These are phyloP conservation scores for Rhodotorula paludigena DNA, from an alignment of 768 basidiomycete species.

Conservation along the genomic window DNA sequence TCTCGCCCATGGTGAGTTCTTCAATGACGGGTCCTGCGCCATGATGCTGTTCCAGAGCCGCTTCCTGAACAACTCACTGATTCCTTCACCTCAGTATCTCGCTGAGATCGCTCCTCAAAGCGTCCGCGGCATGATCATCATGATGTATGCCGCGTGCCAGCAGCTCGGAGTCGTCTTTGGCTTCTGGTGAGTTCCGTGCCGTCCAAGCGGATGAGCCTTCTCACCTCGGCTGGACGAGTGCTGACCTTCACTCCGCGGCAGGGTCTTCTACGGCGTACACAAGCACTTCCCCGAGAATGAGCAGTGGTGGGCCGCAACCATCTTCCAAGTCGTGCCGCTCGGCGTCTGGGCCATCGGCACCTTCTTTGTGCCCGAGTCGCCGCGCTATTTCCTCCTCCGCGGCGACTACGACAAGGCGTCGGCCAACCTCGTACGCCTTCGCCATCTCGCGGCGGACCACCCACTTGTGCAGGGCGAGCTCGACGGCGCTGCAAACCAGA, in stretches of 20 bases:
- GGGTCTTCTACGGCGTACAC: conserved; percentile 7
- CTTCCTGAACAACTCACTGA: too few relatives aligned
- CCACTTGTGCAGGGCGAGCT: conserved; percentile 1
- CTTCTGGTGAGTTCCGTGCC: too few relatives aligned
- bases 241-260: too few relatives aligned
- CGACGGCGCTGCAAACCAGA: conserved; percentile 1
- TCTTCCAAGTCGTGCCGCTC: conserved; percentile 9
- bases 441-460: conserved; percentile 1
- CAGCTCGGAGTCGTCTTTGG: conserved; percentile 7
- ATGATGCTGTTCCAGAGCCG: too few relatives aligned
- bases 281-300: not conserved
- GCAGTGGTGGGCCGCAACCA: conserved; percentile 1
- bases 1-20: not conserved
- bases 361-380: conserved; percentile 8
- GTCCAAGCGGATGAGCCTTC: too few relatives aligned
- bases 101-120: not conserved
- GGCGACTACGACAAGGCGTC: conserved; percentile 4
- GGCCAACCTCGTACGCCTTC: conserved; percentile 2
- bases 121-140: conserved; percentile 1
- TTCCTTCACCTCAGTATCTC: too few relatives aligned
- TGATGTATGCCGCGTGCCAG: conserved; percentile 2
- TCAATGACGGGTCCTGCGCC: too few relatives aligned
- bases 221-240: too few relatives aligned
- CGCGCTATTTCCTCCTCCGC: conserved; percentile 4
- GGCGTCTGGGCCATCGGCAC: not conserved